Evolutionary conservation across 805 yeast species (phyloP), one percentile per base, ranked within the genome.

Genomic region (Yamadazyma paraphyllophila): DNA sequence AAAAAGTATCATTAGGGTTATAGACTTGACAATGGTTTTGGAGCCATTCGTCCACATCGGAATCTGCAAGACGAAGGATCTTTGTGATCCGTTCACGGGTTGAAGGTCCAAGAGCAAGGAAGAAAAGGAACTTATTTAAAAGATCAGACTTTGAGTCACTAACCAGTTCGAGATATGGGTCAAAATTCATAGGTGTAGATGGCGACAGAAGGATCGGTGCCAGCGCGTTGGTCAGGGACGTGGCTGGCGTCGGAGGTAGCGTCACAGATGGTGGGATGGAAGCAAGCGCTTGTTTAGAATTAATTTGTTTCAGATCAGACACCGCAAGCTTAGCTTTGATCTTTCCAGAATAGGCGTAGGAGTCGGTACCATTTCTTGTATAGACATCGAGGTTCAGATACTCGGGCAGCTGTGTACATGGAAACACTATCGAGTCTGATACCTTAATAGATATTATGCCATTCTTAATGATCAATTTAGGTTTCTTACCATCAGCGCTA

Each of bases 21-120:
- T 62, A 69, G 2, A 57, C 46, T 51, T 69, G 73, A 24, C 71
- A 52, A 48, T 62, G 61, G 11, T 53, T 53, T 32, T 57, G 39
- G 20, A 67, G 45, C 36, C 63, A 52, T 5, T 55, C 41, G 9
- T 20, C 39, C n/a, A 52, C 52, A 15, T 57, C 39, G 17, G 51
- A 54, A 10, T 39, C 38, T 8, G 8, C 2, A 26, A 40, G 43
- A 15, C 25, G 20, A 31, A 39, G 43, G 32, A 35, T 9, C 27
- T 27, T 42, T 5, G 4, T 12, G 14, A 49, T 24, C 30, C 36
- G 20, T 15, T 56, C 52, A 1, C 58, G 50, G 1, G 76, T 55
- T 13, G 62, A 58, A 2, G 82, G 81, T 1, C 80, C 82, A 35
- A 78, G 57, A 1, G 83, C 78, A 31, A 78, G 53, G 20, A 73